These are phyloP conservation scores for Thymus quinquecostatus DNA, from an alignment of 257 asterid genomes.

Conservation along the genomic window DNA sequence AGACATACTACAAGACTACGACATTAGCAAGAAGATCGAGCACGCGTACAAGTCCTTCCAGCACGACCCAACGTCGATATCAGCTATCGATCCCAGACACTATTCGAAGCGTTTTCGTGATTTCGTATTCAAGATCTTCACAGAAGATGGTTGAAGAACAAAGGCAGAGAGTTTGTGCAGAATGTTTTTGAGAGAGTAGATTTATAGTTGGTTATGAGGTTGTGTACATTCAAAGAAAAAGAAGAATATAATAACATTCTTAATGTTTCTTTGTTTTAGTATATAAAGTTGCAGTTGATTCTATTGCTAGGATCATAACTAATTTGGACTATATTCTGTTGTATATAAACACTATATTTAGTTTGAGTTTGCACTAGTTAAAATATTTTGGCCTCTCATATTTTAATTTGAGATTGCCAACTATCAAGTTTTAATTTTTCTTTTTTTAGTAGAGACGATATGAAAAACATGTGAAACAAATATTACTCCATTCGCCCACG, in stretches of 20 bases:
- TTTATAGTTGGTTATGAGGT: neutral
- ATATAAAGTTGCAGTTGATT: slow-evolving; percentile 21
- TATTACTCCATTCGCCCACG: no score
- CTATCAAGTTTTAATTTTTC: no score
- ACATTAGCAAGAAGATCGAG: slow-evolving; percentile 92
- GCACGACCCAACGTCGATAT: slow-evolving; percentile 83
- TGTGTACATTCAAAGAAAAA: slow-evolving; percentile 26
- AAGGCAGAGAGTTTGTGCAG: neutral
- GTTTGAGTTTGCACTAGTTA: neutral
- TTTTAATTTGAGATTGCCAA: no score
- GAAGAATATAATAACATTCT: neutral
- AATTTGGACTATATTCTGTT: neutral
- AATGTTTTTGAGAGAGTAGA: slow-evolving; percentile 5
- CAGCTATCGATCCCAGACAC: slow-evolving; percentile 89
- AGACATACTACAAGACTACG: slow-evolving; percentile 88
- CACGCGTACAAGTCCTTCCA: slow-evolving; percentile 94
- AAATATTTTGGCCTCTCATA: no score
- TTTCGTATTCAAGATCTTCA: slow-evolving; percentile 70
- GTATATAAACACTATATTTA: slow-evolving; percentile 1
- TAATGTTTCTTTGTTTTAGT: neutral
- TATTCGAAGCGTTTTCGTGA: slow-evolving; percentile 83
- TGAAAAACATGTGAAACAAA: no score
- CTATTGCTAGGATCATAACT: slow-evolving; percentile 11
- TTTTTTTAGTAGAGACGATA: no score
- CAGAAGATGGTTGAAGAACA: slow-evolving; percentile 54